Evolutionary conservation across 495 filamentous ascomycete species (phyloP).

Genomic region (Tuber brumale): DNA sequence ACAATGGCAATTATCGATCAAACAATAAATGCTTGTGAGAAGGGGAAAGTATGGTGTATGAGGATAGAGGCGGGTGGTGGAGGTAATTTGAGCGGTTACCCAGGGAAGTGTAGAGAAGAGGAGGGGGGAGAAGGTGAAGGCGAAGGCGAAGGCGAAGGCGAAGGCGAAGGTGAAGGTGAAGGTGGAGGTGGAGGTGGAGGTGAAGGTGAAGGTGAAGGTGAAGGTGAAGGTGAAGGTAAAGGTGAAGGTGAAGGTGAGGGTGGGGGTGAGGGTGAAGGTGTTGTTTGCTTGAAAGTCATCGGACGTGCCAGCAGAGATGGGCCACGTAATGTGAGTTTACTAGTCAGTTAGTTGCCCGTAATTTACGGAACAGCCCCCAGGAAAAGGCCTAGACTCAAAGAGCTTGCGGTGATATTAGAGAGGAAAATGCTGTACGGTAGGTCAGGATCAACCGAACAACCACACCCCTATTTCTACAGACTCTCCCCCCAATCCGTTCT

Average conservation of each 20-base stretch:
- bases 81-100: not conserved
- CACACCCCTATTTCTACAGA: not conserved
- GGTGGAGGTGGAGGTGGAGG: not conserved
- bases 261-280: not conserved
- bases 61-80: not conserved
- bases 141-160: not conserved
- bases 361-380: not conserved
- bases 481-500: not conserved
- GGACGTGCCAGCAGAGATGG: not conserved
- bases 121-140: not conserved
- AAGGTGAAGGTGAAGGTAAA: not conserved
- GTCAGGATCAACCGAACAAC: not conserved
- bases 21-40: not conserved
- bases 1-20: not conserved
- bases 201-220: not conserved
- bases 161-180: not conserved
- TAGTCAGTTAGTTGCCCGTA: not conserved
- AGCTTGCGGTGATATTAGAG: not conserved
- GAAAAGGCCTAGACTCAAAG: not conserved
- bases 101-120: not conserved
- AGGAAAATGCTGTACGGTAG: not conserved
- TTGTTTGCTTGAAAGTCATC: not conserved
- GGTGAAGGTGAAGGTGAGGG: not conserved
- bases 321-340: constrained; percentile 3
- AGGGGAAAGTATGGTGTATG: not conserved